Percentiles rank a stretch among this genome's conserved stretches.
These are phyloP conservation scores for Aspergillus terreus DNA, from an alignment of 2,329 filamentous ascomycete genomes.

Conservation along the genomic window DNA sequence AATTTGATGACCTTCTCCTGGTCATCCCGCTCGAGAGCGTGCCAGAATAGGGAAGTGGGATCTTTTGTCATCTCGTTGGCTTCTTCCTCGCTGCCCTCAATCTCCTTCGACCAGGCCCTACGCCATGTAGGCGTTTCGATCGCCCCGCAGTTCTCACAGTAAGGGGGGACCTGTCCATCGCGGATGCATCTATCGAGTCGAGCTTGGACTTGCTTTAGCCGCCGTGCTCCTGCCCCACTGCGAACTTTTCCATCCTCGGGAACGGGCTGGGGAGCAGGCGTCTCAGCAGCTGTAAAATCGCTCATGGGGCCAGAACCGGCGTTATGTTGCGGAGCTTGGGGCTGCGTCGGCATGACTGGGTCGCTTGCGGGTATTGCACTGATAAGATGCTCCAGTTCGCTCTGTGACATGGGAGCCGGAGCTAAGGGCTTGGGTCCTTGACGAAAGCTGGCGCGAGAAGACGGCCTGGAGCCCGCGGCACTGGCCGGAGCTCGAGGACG, in stretches of 20 bases:
- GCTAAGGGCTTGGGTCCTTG: conserved; percentile 35
- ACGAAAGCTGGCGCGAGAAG: conserved; percentile 34
- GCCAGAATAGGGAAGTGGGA: conserved; percentile 70
- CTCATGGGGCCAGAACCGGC: conserved; percentile 45
- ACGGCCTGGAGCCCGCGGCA: conserved; percentile 31
- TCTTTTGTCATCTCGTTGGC: conserved; percentile 70
- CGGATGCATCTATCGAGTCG: conserved; percentile 58
- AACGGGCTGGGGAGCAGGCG: conserved; percentile 25
- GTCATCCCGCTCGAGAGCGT: conserved; percentile 60
- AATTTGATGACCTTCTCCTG: conserved; percentile 64
- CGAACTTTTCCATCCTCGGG: conserved; percentile 36
- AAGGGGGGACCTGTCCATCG: conserved; percentile 81
- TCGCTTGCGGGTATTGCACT: conserved; percentile 49
- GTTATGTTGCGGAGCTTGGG: conserved; percentile 33
- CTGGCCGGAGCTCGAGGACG: conserved; percentile 26
- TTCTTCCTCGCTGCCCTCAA: conserved; percentile 65
- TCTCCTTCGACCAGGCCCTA: conserved; percentile 79
- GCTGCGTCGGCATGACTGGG: conserved; percentile 33
- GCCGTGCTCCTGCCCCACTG: conserved; percentile 57
- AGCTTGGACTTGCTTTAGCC: conserved; percentile 60
- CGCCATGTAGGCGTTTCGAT: conserved; percentile 97
- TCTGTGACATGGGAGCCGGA: conserved; percentile 35
- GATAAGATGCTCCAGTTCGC: conserved; percentile 29
- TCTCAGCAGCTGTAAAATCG: conserved; percentile 41
- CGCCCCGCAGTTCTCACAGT: conserved; percentile 87